Base-by-base conservation (phyloP, 257 asterid genomes). In the Petrea volubilis region DNA sequence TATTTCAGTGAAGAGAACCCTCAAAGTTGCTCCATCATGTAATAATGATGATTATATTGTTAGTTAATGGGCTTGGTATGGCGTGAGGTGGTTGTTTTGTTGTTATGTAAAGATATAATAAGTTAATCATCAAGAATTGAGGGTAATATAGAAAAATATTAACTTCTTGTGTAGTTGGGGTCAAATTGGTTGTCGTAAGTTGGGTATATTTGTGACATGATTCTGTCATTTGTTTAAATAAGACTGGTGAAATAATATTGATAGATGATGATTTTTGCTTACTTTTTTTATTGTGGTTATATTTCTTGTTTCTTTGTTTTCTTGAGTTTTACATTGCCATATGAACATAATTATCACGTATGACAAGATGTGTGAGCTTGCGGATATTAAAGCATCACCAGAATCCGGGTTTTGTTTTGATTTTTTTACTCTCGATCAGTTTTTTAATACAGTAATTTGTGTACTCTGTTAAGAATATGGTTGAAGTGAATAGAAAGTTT, bases 1-100 rank as follows among this genome's bases (percentile, higher is more conserved):
- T 85, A 80, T 49, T 81, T 81, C 4, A 77, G 76, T 50, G 96
- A 88, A n/a, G 96, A 88, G 18, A 79, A 84, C 27, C 80, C 88
- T 10, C 72, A 72, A 58, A 68, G 72, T 4, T 88, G 96, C 71
- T 71, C 83, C n/a, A 77, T 88, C 74, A 86, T 86, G 95, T 88
- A 70, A 79, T 41, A n/a, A 61, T 52, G 24, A 49, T 29, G 33
- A 28, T 1, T 41, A 34, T 10, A 1, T 34, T 6, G 0, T 0
- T 2, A 34, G 0, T 4, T 34, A 6, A 34, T 4, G n/a, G n/a
- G n/a, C n/a, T n/a, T n/a, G n/a, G n/a, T 1, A 7, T 41, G 49
- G 49, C 2, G 15, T 7, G 15, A 13, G 15, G 15, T 9, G 6
- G 13, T 41, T 8, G 4, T 41, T 12, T 41, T 41, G 12, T 7